Base-by-base conservation (phyloP, 2,329 filamentous ascomycete species). In the Volutella citrinella region DNA sequence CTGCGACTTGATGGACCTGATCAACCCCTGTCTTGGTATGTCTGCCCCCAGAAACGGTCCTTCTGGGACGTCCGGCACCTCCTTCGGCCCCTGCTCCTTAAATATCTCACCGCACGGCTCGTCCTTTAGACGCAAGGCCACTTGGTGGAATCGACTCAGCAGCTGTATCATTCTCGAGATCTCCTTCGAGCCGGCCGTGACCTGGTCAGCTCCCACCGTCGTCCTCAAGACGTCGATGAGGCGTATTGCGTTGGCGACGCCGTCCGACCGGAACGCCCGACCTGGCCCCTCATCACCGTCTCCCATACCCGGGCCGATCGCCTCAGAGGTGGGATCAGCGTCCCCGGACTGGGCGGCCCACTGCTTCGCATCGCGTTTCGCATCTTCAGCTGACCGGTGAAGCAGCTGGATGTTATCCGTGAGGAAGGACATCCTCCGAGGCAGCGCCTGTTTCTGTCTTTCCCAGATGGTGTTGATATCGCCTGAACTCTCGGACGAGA, bases 1-100 rank as follows among this genome's bases (percentile, higher is more conserved):
- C 30, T 43, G 37, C n/a, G 37, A 40, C 26, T 40, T 40, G 17
- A 40, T 40, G 11, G 34, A 24, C 25, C 18, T 40, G 8, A 40
- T 23, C 24, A 20, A 25, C 18, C 20, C 19, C 22, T n/a, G n/a
- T n/a, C n/a, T n/a, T n/a, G n/a, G n/a, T n/a, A n/a, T 38, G 30
- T 22, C 23, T 19, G 32, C 28, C 16, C 30, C 37, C 10, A 28
- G 28, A 29, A 30, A 40, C 24, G 13, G 12, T 28, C 16, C 10
- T 15, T 19, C 29, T 19, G 37, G 27, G 15, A 21, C 16, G 27
- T n/a, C n/a, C n/a, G n/a, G n/a, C n/a, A n/a, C n/a, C n/a, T n/a
- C n/a, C n/a, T n/a, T n/a, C n/a, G n/a, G n/a, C n/a, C n/a, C n/a
- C n/a, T n/a, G n/a, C n/a, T n/a, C n/a, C n/a, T n/a, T n/a, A n/a